Evolutionary conservation across 2,329 filamentous ascomycete species (phyloP).

Genomic region (Pseudogymnoascus sp.): DNA sequence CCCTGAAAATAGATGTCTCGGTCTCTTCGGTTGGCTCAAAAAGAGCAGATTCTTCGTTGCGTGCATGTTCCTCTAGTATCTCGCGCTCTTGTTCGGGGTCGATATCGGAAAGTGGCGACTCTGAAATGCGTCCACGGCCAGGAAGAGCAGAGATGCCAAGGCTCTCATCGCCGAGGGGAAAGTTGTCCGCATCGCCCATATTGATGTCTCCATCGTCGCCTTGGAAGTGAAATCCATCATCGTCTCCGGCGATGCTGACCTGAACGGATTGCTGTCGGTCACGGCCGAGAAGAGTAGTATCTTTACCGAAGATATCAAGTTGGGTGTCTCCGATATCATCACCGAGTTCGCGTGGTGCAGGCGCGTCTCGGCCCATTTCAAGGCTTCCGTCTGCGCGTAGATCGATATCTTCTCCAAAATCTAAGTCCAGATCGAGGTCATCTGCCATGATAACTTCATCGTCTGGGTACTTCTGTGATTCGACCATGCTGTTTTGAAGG

Average conservation of each 20-base stretch:
- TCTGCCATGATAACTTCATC: constrained; percentile 50
- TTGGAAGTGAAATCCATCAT: constrained; percentile 49
- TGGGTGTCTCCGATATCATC: constrained; percentile 57
- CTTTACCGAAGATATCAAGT: constrained; percentile 47
- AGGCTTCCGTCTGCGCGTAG: constrained; percentile 51
- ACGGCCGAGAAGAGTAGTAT: constrained; percentile 34
- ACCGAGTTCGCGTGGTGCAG: constrained; percentile 56
- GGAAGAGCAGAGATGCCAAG: constrained; percentile 41
- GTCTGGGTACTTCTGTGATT: constrained; percentile 39
- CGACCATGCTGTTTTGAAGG: constrained; percentile 57
- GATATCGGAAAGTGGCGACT: constrained; percentile 63
- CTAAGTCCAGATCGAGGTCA: constrained; percentile 64
- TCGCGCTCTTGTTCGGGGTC: constrained; percentile 54
- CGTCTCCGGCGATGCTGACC: constrained; percentile 40
- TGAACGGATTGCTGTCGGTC: constrained; percentile 49
- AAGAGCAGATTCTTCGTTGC: constrained; percentile 43
- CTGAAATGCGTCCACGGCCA: constrained; percentile 52
- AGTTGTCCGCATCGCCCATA: constrained; percentile 50
- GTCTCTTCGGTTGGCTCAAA: constrained; percentile 51
- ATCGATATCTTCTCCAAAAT: constrained; percentile 57
- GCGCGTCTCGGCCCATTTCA: constrained; percentile 84
- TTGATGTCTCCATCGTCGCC: constrained; percentile 54
- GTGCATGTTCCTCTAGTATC: constrained; percentile 42
- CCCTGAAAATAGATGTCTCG: constrained; percentile 50
- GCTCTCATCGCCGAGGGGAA: constrained; percentile 53